Percentiles rank a stretch among this genome's conserved stretches.
Conservation (phyloP, 352 stramenopile species). For the Pythium rhizo-oryzae region DNA sequence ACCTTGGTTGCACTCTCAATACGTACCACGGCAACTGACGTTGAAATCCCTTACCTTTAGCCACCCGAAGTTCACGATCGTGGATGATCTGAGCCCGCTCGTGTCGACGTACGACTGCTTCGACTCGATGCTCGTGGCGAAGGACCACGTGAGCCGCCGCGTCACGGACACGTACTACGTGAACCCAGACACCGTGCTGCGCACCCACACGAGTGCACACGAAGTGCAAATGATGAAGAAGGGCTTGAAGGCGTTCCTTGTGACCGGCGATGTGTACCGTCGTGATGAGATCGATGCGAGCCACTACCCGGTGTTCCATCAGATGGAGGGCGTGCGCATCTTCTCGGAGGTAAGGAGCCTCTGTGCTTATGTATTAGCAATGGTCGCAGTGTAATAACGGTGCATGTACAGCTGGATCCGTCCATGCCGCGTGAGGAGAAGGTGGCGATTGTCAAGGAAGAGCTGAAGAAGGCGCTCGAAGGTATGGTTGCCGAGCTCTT, state of each 20-base stretch:
- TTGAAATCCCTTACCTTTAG: slow-evolving; percentile 23
- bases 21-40: neutral
- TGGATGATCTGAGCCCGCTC: slow-evolving; percentile 87
- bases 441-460: slow-evolving; percentile 82
- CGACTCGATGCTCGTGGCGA: slow-evolving; percentile 91
- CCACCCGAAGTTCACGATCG: slow-evolving; percentile 77
- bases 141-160: slow-evolving; percentile 88
- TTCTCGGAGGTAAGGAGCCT: slow-evolving; percentile 89
- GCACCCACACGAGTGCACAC: slow-evolving; percentile 93
- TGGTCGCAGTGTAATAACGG: neutral
- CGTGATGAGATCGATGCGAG: slow-evolving; percentile 98
- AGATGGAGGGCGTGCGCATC: slow-evolving; percentile 98
- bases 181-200: slow-evolving; percentile 79
- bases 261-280: slow-evolving; percentile 96
- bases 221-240: slow-evolving; percentile 92
- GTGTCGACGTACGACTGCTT: slow-evolving; percentile 91
- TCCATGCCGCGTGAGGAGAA: slow-evolving; percentile 70
- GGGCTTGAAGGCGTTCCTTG: slow-evolving; percentile 91
- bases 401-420: slow-evolving; percentile 40
- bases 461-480: slow-evolving; percentile 96
- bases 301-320: slow-evolving; percentile 99
- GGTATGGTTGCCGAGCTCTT: slow-evolving; percentile 94
- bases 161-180: slow-evolving; percentile 93
- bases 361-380: neutral
- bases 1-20: neutral